Evolutionary conservation across 2,329 filamentous ascomycete species (phyloP).

Genomic region (Cladorrhinum sp.): DNA sequence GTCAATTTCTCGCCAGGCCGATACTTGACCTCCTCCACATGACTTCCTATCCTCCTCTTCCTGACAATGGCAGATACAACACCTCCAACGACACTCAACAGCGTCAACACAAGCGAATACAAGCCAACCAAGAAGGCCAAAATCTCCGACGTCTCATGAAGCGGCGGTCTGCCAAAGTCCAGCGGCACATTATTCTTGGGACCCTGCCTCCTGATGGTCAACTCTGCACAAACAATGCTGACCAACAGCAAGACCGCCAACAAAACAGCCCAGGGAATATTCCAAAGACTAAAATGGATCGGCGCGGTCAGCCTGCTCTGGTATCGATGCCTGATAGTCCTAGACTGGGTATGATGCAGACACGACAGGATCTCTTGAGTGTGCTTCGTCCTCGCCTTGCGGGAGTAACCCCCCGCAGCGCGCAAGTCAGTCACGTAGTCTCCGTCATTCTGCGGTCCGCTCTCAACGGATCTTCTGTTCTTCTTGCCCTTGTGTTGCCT

Average conservation of each 20-base stretch:
- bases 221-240: constrained; percentile 23
- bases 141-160: constrained; percentile 27
- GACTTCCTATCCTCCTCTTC: constrained; percentile 1
- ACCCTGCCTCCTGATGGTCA: constrained; percentile 25
- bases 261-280: constrained; percentile 25
- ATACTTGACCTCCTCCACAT: background rate
- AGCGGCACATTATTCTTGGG: constrained; percentile 22
- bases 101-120: constrained; percentile 23
- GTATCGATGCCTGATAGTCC: constrained; percentile 23
- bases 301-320: constrained; percentile 16
- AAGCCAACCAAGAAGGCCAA: constrained; percentile 25
- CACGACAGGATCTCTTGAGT: constrained; percentile 26
- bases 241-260: constrained; percentile 22
- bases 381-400: constrained; percentile 21
- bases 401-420: constrained; percentile 17
- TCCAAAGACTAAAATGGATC: constrained; percentile 25
- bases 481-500: background rate
- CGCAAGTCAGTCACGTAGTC: constrained; percentile 13
- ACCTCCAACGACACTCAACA: constrained; percentile 22
- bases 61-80: constrained; percentile 8
- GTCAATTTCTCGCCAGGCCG: background rate
- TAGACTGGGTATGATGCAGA: constrained; percentile 21
- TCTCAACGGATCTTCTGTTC: constrained; percentile 18
- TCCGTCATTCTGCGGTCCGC: constrained; percentile 2
- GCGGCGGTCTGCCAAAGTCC: constrained; percentile 26